Evolutionary conservation across 345 rosid genomes (phyloP), one percentile per base, ranked within the genome.

Genomic region (Ailanthus altissimus): DNA sequence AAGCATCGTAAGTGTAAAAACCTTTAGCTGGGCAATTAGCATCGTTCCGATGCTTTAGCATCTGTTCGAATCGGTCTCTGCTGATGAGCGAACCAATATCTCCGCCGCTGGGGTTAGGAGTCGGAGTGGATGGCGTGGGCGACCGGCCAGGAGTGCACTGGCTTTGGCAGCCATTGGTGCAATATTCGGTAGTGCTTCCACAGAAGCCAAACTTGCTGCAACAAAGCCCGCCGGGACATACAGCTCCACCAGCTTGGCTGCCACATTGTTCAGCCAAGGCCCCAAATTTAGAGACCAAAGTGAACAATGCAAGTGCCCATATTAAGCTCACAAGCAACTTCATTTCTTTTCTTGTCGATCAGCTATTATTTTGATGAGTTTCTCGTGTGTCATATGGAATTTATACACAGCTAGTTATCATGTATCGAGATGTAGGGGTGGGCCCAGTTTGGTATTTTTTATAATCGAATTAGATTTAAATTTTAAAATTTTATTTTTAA

Each of bases 1-100:
- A 90, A 71, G 87, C 94, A 13, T 90, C 83, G 16, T 90, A 90
- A 26, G 88, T 87, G 81, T 90, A 90, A 65, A 90, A 90, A 2
- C 88, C 88, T 5, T 74, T 76, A 14, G 78, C 85, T 6, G 66
- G 85, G 70, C 92, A 88, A 43, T 65, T 78, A 9, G 58, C 82
- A 45, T 87, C 87, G 67, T 87, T 87, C 2, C 89, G 86, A 64
- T 90, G 88, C 77, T 85, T 90, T 32, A 90, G 64, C 75, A 90
- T 84, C 5, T 84, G 83, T 8, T 88, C 78, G 46, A 85, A 88
- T 43, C 61, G 47, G 40, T 76, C 63, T 46, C 4, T 73, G 76
- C 79, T 83, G 32, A 85, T 78, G 6, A 85, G 5, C 0, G 81
- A 51, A 43, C 80, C 53, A 36, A 81, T 28, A 32, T 69, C 82